Percentiles rank a stretch among this genome's conserved stretches.
Conservation (phyloP, 371 early-diverging fungal genomes). For the Mortierella sp. region DNA sequence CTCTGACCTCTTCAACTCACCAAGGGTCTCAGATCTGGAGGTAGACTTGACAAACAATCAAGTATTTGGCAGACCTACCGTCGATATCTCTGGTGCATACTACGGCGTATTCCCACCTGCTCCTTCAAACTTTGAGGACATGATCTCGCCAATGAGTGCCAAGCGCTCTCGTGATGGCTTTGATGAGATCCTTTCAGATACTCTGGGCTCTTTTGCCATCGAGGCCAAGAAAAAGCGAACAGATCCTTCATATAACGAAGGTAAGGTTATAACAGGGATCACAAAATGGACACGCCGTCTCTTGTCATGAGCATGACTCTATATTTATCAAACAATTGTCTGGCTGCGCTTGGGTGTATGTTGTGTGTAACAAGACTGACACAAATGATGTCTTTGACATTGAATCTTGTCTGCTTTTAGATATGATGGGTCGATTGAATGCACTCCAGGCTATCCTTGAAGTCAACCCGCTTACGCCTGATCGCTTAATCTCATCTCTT, state of each 20-base stretch:
- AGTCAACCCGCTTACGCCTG: constrained; percentile 52
- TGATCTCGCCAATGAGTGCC: constrained; percentile 34
- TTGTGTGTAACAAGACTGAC: constrained; percentile 20
- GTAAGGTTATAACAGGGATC: constrained; percentile 40
- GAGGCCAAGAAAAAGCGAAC: constrained; percentile 55
- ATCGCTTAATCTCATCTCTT: constrained; percentile 58
- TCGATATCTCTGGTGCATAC: constrained; percentile 40
- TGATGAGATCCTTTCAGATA: constrained; percentile 61
- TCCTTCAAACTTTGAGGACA: constrained; percentile 22
- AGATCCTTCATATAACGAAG: constrained; percentile 62
- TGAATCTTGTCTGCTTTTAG: constrained; percentile 39
- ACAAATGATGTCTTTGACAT: constrained; percentile 2
- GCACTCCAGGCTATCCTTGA: constrained; percentile 56
- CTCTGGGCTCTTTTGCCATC: constrained; percentile 47
- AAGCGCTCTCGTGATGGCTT: constrained; percentile 59
- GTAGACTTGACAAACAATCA: constrained; percentile 24
- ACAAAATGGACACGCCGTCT: constrained; percentile 14
- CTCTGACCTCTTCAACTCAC: constrained; percentile 44
- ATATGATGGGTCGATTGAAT: constrained; percentile 65
- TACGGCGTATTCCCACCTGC: constrained; percentile 23
- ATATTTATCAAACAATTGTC: neutral
- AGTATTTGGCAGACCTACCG: constrained; percentile 23
- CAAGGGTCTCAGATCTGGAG: constrained; percentile 31
- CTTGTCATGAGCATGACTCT: constrained; percentile 8
- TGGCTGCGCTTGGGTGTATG: neutral